Percentiles rank a stretch among this genome's conserved stretches.
phyloP scores from a whole-genome alignment of 345 rosid species.

The Eucalyptus camaldulensis region DNA sequence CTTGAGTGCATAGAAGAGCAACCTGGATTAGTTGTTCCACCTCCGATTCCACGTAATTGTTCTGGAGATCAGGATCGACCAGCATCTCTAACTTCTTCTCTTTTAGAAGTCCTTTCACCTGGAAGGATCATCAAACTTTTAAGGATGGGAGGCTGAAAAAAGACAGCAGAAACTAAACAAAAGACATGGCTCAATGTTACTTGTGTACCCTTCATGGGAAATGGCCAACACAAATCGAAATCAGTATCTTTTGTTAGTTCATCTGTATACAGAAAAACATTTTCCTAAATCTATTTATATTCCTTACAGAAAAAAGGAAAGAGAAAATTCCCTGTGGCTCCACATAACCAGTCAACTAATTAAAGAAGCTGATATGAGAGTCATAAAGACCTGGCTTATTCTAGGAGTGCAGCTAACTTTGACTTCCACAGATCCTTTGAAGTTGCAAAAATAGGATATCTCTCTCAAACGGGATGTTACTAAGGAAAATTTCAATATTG shows the following conservation, averaged over 20 bases:
- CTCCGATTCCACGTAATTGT: slow-evolving; percentile 58
- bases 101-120: slow-evolving; percentile 95
- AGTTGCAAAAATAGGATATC: not conserved
- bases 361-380: not conserved
- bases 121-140: not conserved
- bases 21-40: slow-evolving; percentile 93
- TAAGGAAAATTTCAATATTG: not conserved
- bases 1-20: slow-evolving; percentile 89
- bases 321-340: not conserved
- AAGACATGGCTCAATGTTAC: not conserved
- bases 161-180: not conserved
- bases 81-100: slow-evolving; percentile 91
- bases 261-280: not conserved
- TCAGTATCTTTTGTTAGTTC: not conserved
- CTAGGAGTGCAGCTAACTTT: not conserved
- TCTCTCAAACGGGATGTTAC: not conserved
- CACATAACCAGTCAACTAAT: not conserved
- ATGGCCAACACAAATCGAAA: not conserved
- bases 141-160: not conserved
- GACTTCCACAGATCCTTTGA: not conserved
- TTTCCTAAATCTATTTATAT: not conserved
- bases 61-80: slow-evolving; percentile 89
- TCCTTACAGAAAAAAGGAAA: not conserved
- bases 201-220: not conserved
- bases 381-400: not conserved